These are phyloP conservation scores for Ambrosiella beaveri DNA, from an alignment of 2,329 filamentous ascomycete genomes.

Conservation along the genomic window DNA sequence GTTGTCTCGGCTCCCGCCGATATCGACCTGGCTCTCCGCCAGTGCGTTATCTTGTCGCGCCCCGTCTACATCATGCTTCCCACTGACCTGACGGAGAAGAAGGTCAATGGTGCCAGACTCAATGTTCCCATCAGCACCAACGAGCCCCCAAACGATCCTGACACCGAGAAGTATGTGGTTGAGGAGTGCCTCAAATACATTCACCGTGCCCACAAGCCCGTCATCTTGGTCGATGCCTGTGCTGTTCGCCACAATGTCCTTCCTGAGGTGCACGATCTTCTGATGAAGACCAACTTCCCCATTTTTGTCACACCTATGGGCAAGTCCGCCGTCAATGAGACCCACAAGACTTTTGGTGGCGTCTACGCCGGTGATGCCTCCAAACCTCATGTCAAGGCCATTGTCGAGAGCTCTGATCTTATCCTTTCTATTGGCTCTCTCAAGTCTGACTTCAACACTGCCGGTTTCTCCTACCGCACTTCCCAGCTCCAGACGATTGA, in stretches of 20 bases:
- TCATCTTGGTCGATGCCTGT: conserved; percentile 71
- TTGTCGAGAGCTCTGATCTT: conserved; percentile 52
- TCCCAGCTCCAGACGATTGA: conserved; percentile 64
- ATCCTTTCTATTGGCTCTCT: conserved; percentile 53
- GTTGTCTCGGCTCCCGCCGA: conserved; percentile 51
- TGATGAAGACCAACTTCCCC: conserved; percentile 57
- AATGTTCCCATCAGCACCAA: conserved; percentile 52
- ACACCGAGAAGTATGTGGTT: conserved; percentile 68
- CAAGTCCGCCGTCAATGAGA: conserved; percentile 68
- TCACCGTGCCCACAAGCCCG: conserved; percentile 52
- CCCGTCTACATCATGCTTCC: conserved; percentile 76
- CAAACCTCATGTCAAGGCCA: conserved; percentile 41
- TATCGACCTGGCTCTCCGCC: conserved; percentile 59
- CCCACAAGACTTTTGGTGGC: conserved; percentile 57
- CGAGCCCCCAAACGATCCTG: conserved; percentile 46
- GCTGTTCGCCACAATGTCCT: conserved; percentile 61
- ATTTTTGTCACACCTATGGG: conserved; percentile 85
- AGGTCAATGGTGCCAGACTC: conserved; percentile 57
- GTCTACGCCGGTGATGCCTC: conserved; percentile 73
- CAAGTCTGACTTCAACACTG: conserved; percentile 59
- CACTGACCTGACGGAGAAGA: conserved; percentile 60
- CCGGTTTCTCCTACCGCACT: conserved; percentile 65
- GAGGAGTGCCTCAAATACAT: conserved; percentile 60
- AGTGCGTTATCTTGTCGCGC: conserved; percentile 56
- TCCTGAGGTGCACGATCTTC: conserved; percentile 52